Evolutionary conservation across 192 early-diverging fungal species (phyloP), one percentile per base, ranked within the genome.

Genomic region (Dimargaris verticillata): DNA sequence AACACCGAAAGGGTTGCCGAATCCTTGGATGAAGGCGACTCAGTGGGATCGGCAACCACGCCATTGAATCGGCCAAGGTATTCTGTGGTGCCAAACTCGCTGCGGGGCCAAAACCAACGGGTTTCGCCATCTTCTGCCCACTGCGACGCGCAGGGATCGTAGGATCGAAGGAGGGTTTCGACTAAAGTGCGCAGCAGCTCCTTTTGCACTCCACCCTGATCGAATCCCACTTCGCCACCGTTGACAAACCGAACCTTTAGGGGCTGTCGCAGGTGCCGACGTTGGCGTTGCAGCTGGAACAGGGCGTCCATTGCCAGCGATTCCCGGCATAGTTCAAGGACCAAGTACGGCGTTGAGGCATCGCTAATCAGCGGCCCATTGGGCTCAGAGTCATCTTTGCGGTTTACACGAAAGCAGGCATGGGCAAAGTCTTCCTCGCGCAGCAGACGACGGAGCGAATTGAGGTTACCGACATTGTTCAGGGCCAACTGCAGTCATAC

Each of bases 131-230:
- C 70, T 29, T 73, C 53, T 24, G 68, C 70, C 74, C 94, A 97
- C 62, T 92, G 71, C 1, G 89, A 89, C 64, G 79, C 75, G n/a
- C 76, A 68, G 0, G 85, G 80, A 51, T 84, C 74, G 66, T 44
- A 43, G 2, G 29, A 28, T 20, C n/a, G 18, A 33, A 97, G 67
- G 33, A 95, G 74, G 63, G 80, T 69, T 22, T 77, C 76, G 38
- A 94, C 66, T 45, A 97, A 61, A 22, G 84, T 77, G 47, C 88
- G 84, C 66, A 93, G 92, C 68, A 91, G 89, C 71, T 97, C 94
- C 70, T 97, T 97, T 45, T 93, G 92, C 18, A 97, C 91, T 29
- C 94, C 94, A 61, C 93, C 93, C 76, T 91, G 88, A 63, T 97
- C 93, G 76, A 89, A 83, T 10, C 91, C 93, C 67, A 92, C 87